Base-by-base conservation (phyloP, 2,329 filamentous ascomycete genomes). In the Chrysoporthe cubensis region DNA sequence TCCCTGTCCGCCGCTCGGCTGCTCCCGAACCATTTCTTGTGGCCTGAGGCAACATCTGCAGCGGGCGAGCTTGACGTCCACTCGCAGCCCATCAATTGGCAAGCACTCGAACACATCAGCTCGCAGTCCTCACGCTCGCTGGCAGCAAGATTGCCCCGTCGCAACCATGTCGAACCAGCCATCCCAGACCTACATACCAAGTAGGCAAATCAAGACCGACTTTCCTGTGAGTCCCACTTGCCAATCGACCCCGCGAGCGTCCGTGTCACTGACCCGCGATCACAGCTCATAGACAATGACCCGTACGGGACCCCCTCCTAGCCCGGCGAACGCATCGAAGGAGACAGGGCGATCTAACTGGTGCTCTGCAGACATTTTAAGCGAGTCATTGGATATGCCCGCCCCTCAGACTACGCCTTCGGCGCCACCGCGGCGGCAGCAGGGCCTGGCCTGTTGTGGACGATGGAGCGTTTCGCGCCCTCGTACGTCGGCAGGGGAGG, bases 201-300 rank as follows among this genome's bases (percentile, higher is more conserved):
- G 91, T 78, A 96, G 96, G 88, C 86, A 89, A 78, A 83, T 94
- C 74, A 85, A 90, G 78, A 92, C 92, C 75, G 90, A 96, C 70
- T 98, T 92, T 80, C 95, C 95, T 68, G 96, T 98, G 84, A 76
- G 92, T 84, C 18, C 66, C 72, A 3, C 54, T 44, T 42, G 9
- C 57, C 68, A 74, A 76, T 75, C 72, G 70, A 65, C 48, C 48
- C 52, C 40, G 5, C 65, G 44, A 50, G 66, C 72, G 62, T 64
- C 8, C 11, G 9, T 3, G 18, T 44, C 18, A n/a, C 57, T 60
- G 21, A 60, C 57, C 40, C 67, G 67, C 61, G 60, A 65, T 69
- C 67, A 73, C 82, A 99, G 96, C 91, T 98, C 83, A 98, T 99
- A 82, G 96, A 99, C 85, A 96, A 93, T 84, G 96, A 99, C 82